Base-by-base conservation (phyloP, 176 grass and related monocot genomes). In the Carex kokanica region DNA sequence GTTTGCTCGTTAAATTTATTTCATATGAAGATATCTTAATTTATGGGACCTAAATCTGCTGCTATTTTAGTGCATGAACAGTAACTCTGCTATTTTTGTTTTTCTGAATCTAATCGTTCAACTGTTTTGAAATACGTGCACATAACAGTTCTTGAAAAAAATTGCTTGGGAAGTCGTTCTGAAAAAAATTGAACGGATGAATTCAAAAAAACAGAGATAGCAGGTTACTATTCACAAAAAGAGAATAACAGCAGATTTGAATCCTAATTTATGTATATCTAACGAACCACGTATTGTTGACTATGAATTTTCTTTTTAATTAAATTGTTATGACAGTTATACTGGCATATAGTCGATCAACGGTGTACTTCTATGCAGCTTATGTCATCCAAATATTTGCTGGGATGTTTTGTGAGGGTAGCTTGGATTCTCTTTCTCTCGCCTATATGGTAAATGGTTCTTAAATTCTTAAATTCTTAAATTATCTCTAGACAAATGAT, bases 351-450 rank as follows among this genome's bases (percentile, higher is more conserved):
- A 85, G 78, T 84, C 89, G 89, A 20, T 91, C 92, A 8, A 85
- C 21, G 13, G 47, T 29, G 20, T 89, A 90, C 64, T 95, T 98
- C 64, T 95, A 93, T 82, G 80, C 64, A 2, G 92, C 91, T 81
- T 98, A 89, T 78, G 80, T 88, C 6, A 64, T 83, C 0, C 94
- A 89, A 62, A 94, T 95, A 65, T 10, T 98, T 23, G 88, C 89
- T 2, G 92, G 92, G 23, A 88, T 93, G 62, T 91, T 98, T 84
- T 98, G 91, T 43, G 87, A 91, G 23, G 95, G 95, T 43, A 89
- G 74, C 89, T 90, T 98, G 88, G 85, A 98, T 14, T 98, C 89
- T 62, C 92, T 98, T 7, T 89, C 65, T 43, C 87, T 91, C 18
- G 95, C 95, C 45, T 98, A 98, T 47, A 91, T 95, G 92, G 95